phyloP scores from a whole-genome alignment of 2,329 filamentous ascomycete genomes.

The Hansfordia pulvinata region DNA sequence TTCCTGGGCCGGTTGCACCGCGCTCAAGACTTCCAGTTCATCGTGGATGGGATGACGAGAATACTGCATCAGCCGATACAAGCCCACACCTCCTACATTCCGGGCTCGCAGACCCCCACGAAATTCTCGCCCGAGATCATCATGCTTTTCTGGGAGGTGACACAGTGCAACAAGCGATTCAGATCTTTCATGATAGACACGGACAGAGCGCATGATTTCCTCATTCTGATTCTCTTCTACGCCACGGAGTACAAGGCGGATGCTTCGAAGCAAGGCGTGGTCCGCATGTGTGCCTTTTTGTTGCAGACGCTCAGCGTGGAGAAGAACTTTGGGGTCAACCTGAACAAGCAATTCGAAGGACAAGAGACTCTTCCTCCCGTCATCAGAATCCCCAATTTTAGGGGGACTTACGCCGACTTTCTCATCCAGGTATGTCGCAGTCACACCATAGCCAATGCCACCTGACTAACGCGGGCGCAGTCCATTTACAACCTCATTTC shows the following conservation, averaged over 20 bases:
- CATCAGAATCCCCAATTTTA: slow-evolving; percentile 74
- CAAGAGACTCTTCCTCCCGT: slow-evolving; percentile 76
- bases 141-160: slow-evolving; percentile 93
- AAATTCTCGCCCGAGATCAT: slow-evolving; percentile 92
- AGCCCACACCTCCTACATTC: slow-evolving; percentile 76
- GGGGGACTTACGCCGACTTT: slow-evolving; percentile 86
- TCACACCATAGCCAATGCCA: not conserved
- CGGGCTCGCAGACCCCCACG: slow-evolving; percentile 64
- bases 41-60: slow-evolving; percentile 86
- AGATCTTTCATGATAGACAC: slow-evolving; percentile 95
- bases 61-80: slow-evolving; percentile 88
- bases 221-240: slow-evolving; percentile 83
- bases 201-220: slow-evolving; percentile 81
- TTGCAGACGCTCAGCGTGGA: slow-evolving; percentile 92
- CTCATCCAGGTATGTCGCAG: slow-evolving; percentile 61
- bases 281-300: slow-evolving; percentile 95
- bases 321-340: slow-evolving; percentile 73
- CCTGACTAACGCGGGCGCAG: slow-evolving; percentile 26
- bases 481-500: slow-evolving; percentile 89
- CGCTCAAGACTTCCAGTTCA: slow-evolving; percentile 93
- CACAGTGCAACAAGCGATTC: slow-evolving; percentile 96
- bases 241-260: slow-evolving; percentile 82
- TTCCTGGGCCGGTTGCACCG: slow-evolving; percentile 83
- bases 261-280: slow-evolving; percentile 75
- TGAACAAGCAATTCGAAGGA: slow-evolving; percentile 79